Evolutionary conservation across 2,329 filamentous ascomycete genomes (phyloP).

Genomic region (Trichoderma atrobrunneum): DNA sequence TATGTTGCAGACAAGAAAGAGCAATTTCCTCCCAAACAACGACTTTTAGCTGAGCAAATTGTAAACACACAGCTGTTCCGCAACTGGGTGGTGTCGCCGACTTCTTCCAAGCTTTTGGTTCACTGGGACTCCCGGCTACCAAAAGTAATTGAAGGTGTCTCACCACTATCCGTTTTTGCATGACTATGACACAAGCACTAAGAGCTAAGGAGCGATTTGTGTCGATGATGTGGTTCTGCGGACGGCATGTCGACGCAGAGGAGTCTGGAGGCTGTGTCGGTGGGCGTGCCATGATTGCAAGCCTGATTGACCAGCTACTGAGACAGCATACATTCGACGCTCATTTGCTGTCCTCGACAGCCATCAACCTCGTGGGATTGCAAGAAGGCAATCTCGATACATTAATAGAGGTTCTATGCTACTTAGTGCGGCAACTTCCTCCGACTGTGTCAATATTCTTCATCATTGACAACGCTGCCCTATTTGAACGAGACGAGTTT

Average conservation of each 20-base stretch:
- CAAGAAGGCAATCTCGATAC: not conserved
- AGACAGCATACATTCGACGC: conserved; percentile 17
- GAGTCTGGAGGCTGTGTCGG: not conserved
- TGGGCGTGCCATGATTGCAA: conserved; percentile 14
- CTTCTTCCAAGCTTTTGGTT: not conserved
- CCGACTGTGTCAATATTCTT: not conserved
- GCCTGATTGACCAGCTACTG: conserved; percentile 19
- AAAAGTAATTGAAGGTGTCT: not conserved
- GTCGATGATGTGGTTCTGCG: not conserved
- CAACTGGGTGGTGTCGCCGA: not conserved
- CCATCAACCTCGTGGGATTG: not conserved
- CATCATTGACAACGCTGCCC: not conserved
- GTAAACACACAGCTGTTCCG: not conserved
- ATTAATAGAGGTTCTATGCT: not conserved
- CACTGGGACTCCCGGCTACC: not conserved
- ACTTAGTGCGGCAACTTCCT: not conserved
- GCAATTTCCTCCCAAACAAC: not conserved
- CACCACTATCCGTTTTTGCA: conserved; percentile 1
- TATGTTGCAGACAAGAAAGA: not conserved
- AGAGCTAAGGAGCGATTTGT: not conserved
- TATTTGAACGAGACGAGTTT: not conserved
- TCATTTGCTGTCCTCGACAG: not conserved
- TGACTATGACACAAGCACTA: not conserved
- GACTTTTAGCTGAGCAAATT: not conserved
- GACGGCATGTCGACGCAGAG: not conserved